Percentiles rank a stretch among this genome's conserved stretches.
Evolutionary conservation across 129 eudicot species (phyloP).

Genomic region (Flaveria trinervia): DNA sequence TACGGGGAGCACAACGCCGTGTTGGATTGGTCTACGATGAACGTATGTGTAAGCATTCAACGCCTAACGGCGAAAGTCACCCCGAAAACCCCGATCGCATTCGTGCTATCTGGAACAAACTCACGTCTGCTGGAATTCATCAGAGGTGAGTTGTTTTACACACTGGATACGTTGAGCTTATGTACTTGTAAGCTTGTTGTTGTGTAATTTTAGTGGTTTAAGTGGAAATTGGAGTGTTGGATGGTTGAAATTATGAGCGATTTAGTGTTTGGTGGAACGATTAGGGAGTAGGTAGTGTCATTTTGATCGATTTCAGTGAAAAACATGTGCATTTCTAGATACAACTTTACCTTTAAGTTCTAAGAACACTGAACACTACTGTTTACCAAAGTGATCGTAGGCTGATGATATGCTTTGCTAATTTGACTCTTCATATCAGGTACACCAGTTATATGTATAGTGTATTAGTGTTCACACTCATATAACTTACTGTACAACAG

Average conservation of each 20-base stretch:
- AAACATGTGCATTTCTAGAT: neutral
- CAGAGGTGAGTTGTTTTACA: slow-evolving; percentile 42
- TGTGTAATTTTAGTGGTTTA: neutral
- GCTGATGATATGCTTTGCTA: too few species aligned
- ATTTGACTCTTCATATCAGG: too few species aligned
- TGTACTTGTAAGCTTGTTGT: slow-evolving; percentile 12
- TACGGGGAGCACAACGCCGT: slow-evolving; percentile 40
- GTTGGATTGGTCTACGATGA: slow-evolving; percentile 86
- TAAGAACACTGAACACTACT: too few species aligned
- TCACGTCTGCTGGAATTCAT: slow-evolving; percentile 54
- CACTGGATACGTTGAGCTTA: neutral
- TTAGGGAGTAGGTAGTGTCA: neutral
- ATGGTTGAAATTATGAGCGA: neutral
- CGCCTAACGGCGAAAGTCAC: slow-evolving; percentile 51
- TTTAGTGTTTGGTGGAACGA: neutral
- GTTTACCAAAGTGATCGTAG: too few species aligned
- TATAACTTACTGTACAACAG: too few species aligned
- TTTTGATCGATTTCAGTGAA: neutral
- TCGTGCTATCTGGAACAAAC: slow-evolving; percentile 71
- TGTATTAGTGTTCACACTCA: too few species aligned
- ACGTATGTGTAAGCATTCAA: slow-evolving; percentile 72
- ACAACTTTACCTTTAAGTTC: too few species aligned
- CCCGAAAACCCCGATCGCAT: slow-evolving; percentile 87
- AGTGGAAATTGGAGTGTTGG: slow-evolving; percentile 3
- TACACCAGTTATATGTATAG: too few species aligned